Evolutionary conservation across 140 eudicot genomes (phyloP), one percentile per base, ranked within the genome.

Genomic region (Ambrosia hybrid): DNA sequence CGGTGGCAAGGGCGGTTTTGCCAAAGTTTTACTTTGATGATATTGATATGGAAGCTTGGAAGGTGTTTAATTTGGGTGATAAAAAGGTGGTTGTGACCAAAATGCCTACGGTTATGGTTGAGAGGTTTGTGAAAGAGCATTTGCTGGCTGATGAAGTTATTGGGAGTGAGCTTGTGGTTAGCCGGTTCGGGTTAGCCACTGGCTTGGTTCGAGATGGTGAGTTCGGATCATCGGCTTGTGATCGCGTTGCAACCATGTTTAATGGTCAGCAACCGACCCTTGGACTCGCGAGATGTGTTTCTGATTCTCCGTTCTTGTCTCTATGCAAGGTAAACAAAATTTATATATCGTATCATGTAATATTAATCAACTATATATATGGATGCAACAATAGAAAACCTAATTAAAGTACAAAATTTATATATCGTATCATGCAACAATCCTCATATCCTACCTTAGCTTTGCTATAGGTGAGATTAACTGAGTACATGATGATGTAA

Each of bases 1-100:
- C 98, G 0, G 98, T 90, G 48, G 88, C 97, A 1, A 79, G 98
- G 52, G 98, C 98, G 1, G 98, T 93, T 39, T 82, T 93, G 75
- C 97, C 98, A 0, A 93, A 89, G 84, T 93, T 93, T 74, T 93
- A 73, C 48, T 78, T 78, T 38, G 98, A 93, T 76, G 98, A 93
- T 72, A 33, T 87, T 41, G 85, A 93, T 76, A 72, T 90, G 91
- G 91, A 84, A 55, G 94, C 88, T 0, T 93, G 97, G 97, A 79
- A 83, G 64, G 83, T 85, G 58, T 90, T 93, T 67, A 88, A 91
- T 33, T 68, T 81, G 59, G 79, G 73, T 13, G 96, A 77, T 6
- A 85, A 76, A 81, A 74, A 86, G 37, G 87, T 90, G 15, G 94
- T 93, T 67, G 96, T 93, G 80, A 90, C 94, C 9, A 86, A 81